Evolutionary conservation across 129 eudicot species (phyloP), one percentile per base, ranked within the genome.

Genomic region (Tagetes erecta): DNA sequence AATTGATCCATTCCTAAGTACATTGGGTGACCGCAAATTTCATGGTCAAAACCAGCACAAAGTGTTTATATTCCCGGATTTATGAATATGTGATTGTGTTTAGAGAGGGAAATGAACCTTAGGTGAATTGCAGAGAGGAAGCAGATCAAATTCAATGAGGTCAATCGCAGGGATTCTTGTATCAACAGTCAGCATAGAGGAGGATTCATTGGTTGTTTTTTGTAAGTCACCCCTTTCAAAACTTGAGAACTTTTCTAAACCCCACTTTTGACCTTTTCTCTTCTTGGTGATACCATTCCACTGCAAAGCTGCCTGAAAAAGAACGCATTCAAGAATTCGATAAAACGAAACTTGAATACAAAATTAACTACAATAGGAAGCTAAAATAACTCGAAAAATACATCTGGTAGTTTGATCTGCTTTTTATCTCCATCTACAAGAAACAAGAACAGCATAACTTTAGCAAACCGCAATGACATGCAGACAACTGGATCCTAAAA

Each of bases 241-340:
- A 76, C 66, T 65, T 75, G 88, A 71, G 75, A 42, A 70, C 52
- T 82, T 88, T 20, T 90, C 91, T 39, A 52, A 72, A 63, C 98
- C 96, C 97, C 98, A 93, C 71, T 88, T 86, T 80, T 90, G 98
- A 57, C 98, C 97, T 53, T 90, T 86, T 51, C 76, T 92, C 92
- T 93, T 93, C 86, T 88, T 90, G 46, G 83, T 90, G 49, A 85
- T 93, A 74, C 98, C 98, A 73, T 86, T 88, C 98, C 98, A 93
- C 55, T 84, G 81, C 66, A 79, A 75, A 62, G 76, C 58, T 74
- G 74, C 90, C 98, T 92, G 90, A 69, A 75, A 20, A 20, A 20
- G 27, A 46, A 63, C 76, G 40, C 50, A 74, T 47, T 44, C 67
- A 67, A 7, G 4, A 52, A 40, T 59, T 37, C 46, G 62, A 30